Evolutionary conservation across 2,329 filamentous ascomycete genomes (phyloP), one percentile per base, ranked within the genome.

Genomic region (Emericellopsis atlantica): DNA sequence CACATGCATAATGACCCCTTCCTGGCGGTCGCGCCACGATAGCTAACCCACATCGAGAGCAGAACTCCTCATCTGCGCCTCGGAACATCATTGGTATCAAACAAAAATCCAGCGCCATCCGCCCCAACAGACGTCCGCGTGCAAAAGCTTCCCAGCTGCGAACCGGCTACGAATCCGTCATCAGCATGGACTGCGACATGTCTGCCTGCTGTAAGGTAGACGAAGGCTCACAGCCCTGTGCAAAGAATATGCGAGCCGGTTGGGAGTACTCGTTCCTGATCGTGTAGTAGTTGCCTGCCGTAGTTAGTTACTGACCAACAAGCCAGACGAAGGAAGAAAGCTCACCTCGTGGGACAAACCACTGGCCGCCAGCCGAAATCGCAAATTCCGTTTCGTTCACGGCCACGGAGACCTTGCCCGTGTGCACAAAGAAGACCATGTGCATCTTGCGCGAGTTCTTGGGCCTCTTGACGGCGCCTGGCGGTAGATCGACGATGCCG

Each of bases 381-480:
- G 82, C 79, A 57, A 98, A 96, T 46, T 72, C 67, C 21, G 74
- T 82, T 48, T 84, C 76, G 48, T 83, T 78, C 37, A 94, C 75
- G 23, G 78, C 83, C 16, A 95, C 89, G 48, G 79, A 70, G 16
- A 95, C 87, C 48, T 83, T 79, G 18, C 92, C 92, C 36, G 76
- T 74, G 50, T 87, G 81, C 24, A 98, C 83, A 51, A 94, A 95
- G 60, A 96, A 96, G 1, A 84, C 81, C 82, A 98, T 92, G 56
- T 95, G 88, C 86, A 95, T 96, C 65, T 84, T 89, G 46, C 90
- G 75, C 31, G 84, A 84, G 61, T 95, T 96, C 70, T 96, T 96
- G 38, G 81, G 76, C 50, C 81, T 78, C 68, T 98, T 98, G 55
- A 84, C 77, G 26, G 84, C 79, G 2, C 83, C 81, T 0, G 86